Conservation (phyloP, 148 eudicot genomes). For the Diospyros kaki region DNA sequence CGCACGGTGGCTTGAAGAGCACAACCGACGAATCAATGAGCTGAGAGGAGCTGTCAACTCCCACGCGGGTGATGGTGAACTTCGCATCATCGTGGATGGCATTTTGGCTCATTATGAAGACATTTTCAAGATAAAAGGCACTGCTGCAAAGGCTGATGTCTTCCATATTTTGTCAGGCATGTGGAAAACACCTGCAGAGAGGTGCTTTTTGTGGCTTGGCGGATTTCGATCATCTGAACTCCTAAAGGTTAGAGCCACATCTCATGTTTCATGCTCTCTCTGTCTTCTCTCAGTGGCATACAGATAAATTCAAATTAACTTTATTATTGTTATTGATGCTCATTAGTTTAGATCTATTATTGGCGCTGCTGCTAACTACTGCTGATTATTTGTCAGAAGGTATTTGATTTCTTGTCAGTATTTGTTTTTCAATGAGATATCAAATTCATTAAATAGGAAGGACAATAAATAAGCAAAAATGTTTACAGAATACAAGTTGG, state of each 20-base stretch:
- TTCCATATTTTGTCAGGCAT: constrained; percentile 51
- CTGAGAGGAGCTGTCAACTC: constrained; percentile 46
- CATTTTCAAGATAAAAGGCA: constrained; percentile 37
- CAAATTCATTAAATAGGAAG: neutral
- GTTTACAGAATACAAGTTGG: neutral
- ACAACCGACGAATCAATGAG: constrained; percentile 32
- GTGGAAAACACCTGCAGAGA: constrained; percentile 56
- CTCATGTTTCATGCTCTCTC: neutral
- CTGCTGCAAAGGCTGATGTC: constrained; percentile 43
- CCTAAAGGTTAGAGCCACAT: constrained; percentile 30
- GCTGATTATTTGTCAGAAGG: neutral
- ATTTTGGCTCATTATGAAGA: constrained; percentile 45
- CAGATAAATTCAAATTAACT: neutral
- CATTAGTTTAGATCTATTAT: neutral
- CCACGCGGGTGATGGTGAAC: constrained; percentile 47
- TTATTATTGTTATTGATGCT: neutral
- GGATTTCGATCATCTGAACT: constrained; percentile 54
- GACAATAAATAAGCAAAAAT: neutral
- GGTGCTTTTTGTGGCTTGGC: constrained; percentile 55
- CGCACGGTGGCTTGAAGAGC: constrained; percentile 56
- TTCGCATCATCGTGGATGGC: constrained; percentile 42
- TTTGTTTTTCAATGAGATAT: too few species aligned
- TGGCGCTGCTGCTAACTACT: neutral
- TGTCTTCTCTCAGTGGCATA: neutral
- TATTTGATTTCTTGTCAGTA: too few species aligned